Base-by-base conservation (phyloP, 208 protist species). In the Crithidia mellificae region DNA sequence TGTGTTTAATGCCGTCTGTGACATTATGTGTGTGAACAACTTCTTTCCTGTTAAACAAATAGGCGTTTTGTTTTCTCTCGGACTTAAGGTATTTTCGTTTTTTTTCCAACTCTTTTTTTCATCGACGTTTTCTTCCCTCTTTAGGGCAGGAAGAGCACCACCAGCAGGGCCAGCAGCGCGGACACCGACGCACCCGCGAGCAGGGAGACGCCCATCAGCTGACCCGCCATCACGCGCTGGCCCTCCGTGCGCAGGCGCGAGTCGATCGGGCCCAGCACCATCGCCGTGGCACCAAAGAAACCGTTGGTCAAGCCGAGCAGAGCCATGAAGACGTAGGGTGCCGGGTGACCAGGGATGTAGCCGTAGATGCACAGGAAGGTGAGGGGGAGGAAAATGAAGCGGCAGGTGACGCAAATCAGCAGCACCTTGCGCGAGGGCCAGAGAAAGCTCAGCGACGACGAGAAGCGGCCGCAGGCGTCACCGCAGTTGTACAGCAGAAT, bases 401-500 rank as follows among this genome's bases (percentile, higher is more conserved):
- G 90, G 53, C 52, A 49, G 22, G 65, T 27, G 1, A 77, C 44
- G 29, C 78, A 44, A 47, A 84, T 76, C 22, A 91, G 47, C 34
- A 91, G 53, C 58, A 82, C 74, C 55, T 70, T 74, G 38, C 74
- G 76, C 6, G 84, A 68, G 2, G 74, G 63, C 87, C 82, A 90
- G 19, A 94, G 61, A 20, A 71, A 63, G 47, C 75, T 57, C 51
- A 93, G 68, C 9, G 57, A 70, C 15, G 87, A 87, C 27, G 52
- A 73, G 47, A 85, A 75, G 20, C 87, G 83, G n/a, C 90, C 90
- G 6, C 64, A 67, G 14, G 80, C 86, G 51, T 95, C 87, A 61
- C 83, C 81, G 63, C 69, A 85, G 85, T 96, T 96, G 83, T 91
- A 94, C 41, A 84, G 22, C 15, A 94, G 76, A 76, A 94, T 87